Conservation (phyloP, 768 basidiomycete genomes). For the Trametes gibbosa region DNA sequence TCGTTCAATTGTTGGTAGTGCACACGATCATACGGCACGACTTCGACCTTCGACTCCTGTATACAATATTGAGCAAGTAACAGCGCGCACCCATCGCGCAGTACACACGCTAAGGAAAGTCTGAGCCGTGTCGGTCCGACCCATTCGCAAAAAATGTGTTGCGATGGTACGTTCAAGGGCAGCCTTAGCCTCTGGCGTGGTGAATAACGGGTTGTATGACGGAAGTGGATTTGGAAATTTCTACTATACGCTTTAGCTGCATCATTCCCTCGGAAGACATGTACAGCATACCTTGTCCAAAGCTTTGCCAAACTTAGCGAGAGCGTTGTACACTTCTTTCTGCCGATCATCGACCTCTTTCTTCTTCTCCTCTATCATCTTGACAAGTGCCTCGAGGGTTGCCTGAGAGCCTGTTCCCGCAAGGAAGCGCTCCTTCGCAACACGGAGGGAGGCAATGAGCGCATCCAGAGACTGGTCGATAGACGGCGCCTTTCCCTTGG, state of each 20-base stretch:
- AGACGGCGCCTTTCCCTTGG: constrained; percentile 53
- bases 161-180: constrained; percentile 73
- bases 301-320: constrained; percentile 78
- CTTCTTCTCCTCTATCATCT: constrained; percentile 67
- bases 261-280: neutral
- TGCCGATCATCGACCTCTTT: constrained; percentile 84
- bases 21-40: constrained; percentile 46
- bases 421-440: constrained; percentile 52
- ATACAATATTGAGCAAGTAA: neutral
- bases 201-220: constrained; percentile 64
- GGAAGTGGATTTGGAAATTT: constrained; percentile 55
- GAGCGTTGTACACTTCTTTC: constrained; percentile 81
- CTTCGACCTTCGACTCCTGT: constrained; percentile 67
- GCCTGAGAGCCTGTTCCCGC: constrained; percentile 48
- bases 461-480: constrained; percentile 62
- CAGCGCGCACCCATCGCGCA: neutral
- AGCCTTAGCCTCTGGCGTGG: constrained; percentile 51
- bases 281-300: constrained; percentile 76
- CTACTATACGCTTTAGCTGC: constrained; percentile 33
- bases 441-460: constrained; percentile 55
- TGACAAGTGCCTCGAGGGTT: constrained; percentile 48
- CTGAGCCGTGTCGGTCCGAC: constrained; percentile 75
- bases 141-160: constrained; percentile 75
- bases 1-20: constrained; percentile 70
- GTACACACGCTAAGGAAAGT: constrained; percentile 63